A percentile compares a stretch with the other conserved stretches of the same genome.
phyloP scores from a whole-genome alignment of 805 yeast genomes.

The Saccharomycopsis javanensis region DNA sequence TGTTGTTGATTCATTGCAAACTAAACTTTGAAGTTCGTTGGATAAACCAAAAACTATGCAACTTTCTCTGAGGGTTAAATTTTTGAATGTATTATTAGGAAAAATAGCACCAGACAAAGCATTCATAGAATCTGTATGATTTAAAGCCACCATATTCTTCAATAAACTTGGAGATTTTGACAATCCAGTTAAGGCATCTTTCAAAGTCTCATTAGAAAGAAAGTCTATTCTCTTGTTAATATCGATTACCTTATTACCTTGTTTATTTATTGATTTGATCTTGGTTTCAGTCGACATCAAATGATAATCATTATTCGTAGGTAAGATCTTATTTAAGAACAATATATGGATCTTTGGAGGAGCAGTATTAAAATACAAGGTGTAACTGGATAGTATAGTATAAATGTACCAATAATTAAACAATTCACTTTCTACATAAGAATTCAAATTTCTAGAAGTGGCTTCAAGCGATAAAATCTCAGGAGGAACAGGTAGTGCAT shows the following conservation, averaged over 20 bases:
- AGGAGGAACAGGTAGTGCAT: slow-evolving; percentile 42
- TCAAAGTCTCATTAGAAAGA: slow-evolving; percentile 18
- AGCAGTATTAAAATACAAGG: slow-evolving; percentile 30
- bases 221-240: slow-evolving; percentile 24
- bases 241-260: slow-evolving; percentile 17
- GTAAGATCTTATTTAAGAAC: slow-evolving; percentile 25
- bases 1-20: slow-evolving; percentile 18
- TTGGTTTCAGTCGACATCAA: slow-evolving; percentile 14
- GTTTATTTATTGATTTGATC: slow-evolving; percentile 16
- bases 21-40: slow-evolving; percentile 24
- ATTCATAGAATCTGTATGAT: slow-evolving; percentile 20
- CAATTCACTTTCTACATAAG: slow-evolving; percentile 18
- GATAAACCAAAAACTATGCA: slow-evolving; percentile 19
- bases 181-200: slow-evolving; percentile 14
- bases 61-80: slow-evolving; percentile 18
- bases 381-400: slow-evolving; percentile 35
- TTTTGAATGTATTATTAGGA: slow-evolving; percentile 23
- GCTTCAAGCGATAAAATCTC: slow-evolving; percentile 21
- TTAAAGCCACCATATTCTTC: slow-evolving; percentile 27
- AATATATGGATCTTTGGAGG: slow-evolving; percentile 32
- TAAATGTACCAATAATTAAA: slow-evolving; percentile 40
- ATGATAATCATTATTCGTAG: slow-evolving; percentile 23
- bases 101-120: slow-evolving; percentile 21
- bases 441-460: slow-evolving; percentile 11
- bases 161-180: slow-evolving; percentile 22